Evolutionary conservation across 2,329 filamentous ascomycete genomes (phyloP).

Genomic region (Colletotrichum tabaci): DNA sequence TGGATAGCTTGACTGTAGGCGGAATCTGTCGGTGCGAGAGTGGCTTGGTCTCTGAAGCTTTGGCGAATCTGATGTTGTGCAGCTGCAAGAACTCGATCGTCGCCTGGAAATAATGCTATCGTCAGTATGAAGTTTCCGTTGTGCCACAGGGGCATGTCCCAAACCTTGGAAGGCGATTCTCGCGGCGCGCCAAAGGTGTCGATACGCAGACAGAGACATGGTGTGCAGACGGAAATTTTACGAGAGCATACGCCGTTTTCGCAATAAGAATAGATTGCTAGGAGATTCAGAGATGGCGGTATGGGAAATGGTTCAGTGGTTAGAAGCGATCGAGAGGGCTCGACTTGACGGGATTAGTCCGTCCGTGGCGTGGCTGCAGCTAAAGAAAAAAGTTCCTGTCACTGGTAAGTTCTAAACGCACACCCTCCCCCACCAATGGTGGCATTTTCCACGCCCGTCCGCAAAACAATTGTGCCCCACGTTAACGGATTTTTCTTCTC

Average conservation of each 20-base stretch:
- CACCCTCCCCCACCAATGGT: not conserved
- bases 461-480: slow-evolving; percentile 28
- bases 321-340: not conserved
- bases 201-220: slow-evolving; percentile 84
- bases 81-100: slow-evolving; percentile 76
- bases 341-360: not conserved
- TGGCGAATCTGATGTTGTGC: slow-evolving; percentile 81
- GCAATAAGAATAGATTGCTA: not conserved
- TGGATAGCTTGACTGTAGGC: slow-evolving; percentile 76
- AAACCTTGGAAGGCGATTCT: slow-evolving; percentile 87
- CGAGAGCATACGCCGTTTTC: not conserved
- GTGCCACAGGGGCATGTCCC: slow-evolving; percentile 15
- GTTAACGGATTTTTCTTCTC: slow-evolving; percentile 12
- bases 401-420: not conserved
- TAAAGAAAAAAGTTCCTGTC: not conserved
- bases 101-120: slow-evolving; percentile 68
- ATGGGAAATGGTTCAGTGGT: not conserved
- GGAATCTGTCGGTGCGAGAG: slow-evolving; percentile 70
- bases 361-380: not conserved
- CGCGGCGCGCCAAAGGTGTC: slow-evolving; percentile 84
- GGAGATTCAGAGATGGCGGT: too few species aligned
- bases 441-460: not conserved
- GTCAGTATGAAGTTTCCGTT: slow-evolving; percentile 13
- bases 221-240: not conserved
- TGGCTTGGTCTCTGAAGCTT: slow-evolving; percentile 79